phyloP scores from a whole-genome alignment of 2,329 filamentous ascomycete species.

The Penicillium sp. region DNA sequence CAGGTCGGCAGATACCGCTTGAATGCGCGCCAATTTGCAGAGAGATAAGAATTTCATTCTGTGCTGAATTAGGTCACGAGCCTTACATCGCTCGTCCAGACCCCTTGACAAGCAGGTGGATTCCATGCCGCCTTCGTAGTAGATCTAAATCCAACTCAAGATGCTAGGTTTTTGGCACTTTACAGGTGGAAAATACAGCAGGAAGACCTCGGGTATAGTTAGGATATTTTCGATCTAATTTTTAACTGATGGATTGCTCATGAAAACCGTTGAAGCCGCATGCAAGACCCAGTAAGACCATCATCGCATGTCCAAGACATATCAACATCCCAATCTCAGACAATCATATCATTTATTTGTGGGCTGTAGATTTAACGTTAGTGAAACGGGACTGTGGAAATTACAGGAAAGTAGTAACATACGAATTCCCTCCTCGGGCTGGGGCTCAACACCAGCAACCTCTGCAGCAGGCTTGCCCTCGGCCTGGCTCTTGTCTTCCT shows the following conservation, averaged over 20 bases:
- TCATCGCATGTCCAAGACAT: slow-evolving; percentile 17
- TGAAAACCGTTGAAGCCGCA: slow-evolving; percentile 20
- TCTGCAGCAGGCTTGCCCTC: slow-evolving; percentile 58
- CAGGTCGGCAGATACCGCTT: no score
- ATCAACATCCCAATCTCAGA: slow-evolving; percentile 6
- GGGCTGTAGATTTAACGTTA: slow-evolving; percentile 30
- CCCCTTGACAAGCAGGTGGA: no score
- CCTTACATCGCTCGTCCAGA: no score
- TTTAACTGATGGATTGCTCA: slow-evolving; percentile 26
- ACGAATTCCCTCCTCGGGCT: slow-evolving; percentile 60
- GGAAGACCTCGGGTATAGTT: not conserved
- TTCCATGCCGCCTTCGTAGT: no score
- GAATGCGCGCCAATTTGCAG: no score
- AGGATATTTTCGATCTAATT: slow-evolving; percentile 12
- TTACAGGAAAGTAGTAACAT: slow-evolving; percentile 32
- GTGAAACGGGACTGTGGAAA: slow-evolving; percentile 23
- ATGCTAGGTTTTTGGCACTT: no score
- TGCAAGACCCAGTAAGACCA: slow-evolving; percentile 13
- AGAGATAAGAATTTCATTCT: no score
- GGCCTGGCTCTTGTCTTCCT: slow-evolving; percentile 65
- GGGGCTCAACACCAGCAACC: slow-evolving; percentile 58
- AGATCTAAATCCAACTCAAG: no score
- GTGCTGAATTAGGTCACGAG: no score
- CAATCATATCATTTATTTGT: slow-evolving; percentile 30
- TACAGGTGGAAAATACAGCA: no score